phyloP scores from a whole-genome alignment of 306 rosid species.

The Malus domestica region ASM211411v1 NC_041803.1:12500001-12500500 shows the following conservation, averaged over 20 bases:
- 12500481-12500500: slow-evolving; percentile 60
- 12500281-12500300: slow-evolving; percentile 43
- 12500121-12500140: slow-evolving; percentile 86
- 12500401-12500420: slow-evolving; percentile 74
- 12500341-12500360: slow-evolving; percentile 58
- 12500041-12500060: slow-evolving; percentile 53
- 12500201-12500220: slow-evolving; percentile 80
- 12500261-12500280: slow-evolving; percentile 85
- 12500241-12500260: slow-evolving; percentile 41
- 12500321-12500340: slow-evolving; percentile 48
- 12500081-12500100: slow-evolving; percentile 73
- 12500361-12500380: slow-evolving; percentile 55
- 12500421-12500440: slow-evolving; percentile 73
- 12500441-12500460: slow-evolving; percentile 77
- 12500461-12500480: slow-evolving; percentile 63
- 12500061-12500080: slow-evolving; percentile 55
- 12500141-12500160: slow-evolving; percentile 64
- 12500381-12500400: slow-evolving; percentile 67
- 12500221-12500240: slow-evolving; percentile 46
- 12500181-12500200: slow-evolving; percentile 19
- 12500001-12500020: slow-evolving; percentile 41
- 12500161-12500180: slow-evolving; percentile 50
- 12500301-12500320: slow-evolving; percentile 39
- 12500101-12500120: slow-evolving; percentile 56
- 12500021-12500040: slow-evolving; percentile 29